Base-by-base conservation (phyloP, 78 protist genomes). In the Chrysochromulina parva region DNA sequence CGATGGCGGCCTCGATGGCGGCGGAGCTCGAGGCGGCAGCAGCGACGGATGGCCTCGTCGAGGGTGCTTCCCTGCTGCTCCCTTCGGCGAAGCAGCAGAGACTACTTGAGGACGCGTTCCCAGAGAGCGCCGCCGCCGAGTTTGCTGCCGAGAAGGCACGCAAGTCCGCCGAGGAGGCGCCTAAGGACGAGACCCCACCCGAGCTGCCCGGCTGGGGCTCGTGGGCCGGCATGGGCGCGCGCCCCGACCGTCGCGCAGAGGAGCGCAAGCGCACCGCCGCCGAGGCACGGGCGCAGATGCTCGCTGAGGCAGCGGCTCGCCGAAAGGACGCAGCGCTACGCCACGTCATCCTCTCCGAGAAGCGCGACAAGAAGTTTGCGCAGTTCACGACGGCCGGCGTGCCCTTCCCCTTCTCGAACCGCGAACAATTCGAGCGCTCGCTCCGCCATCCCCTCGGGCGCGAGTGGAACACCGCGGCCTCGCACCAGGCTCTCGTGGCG, bases 321-420 rank as follows among this genome's bases (percentile, higher is more conserved):
- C 86, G 86, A 24, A 6, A 53, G 48, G 86, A 78, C 86, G 86
- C 86, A 24, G 62, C 62, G 16, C 47, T 78, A 10, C 4, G 22
- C 28, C 6, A 78, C 86, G 86, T 78, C 26, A 26, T 53, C 47
- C 1, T 78, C 62, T 78, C 62, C 20, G 86, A 78, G 60, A 53
- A 53, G 86, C 60, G 86, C 62, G 86, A 78, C 62, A 78, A 78
- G 60, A 78, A 78, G 60, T 58, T 26, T 38, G 82, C 55, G 82
- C 50, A 9, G 20, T 78, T 50, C 86, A 78, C 86, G 22, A 3
- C 14, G 19, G 86, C 59, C 1, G 86, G 26, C 22, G 86, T 78
- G 55, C 86, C 86, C 86, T 78, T 24, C 86, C 86, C 86, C 16
- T 78, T 78, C 86, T 53, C 9, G n/a, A 10, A 58, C 28, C 86